These are phyloP conservation scores for Aureobasidium zeae DNA, from an alignment of 2,329 filamentous ascomycete species.

Conservation along the genomic window DNA sequence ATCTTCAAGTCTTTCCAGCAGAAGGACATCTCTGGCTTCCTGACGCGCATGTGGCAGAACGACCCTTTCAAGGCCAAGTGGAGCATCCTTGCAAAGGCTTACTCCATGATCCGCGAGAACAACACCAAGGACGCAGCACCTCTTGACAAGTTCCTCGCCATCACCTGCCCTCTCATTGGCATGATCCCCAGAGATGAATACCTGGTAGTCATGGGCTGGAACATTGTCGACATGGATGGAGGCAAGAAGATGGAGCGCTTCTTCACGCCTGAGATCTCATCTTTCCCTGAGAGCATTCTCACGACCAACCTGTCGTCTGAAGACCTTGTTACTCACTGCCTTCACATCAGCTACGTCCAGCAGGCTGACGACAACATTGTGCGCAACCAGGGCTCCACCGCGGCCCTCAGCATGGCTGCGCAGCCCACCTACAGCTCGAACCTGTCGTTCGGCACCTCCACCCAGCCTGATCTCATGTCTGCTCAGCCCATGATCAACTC, in stretches of 20 bases:
- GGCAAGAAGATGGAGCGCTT: constrained; percentile 23
- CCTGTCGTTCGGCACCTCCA: background rate
- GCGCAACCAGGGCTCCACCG: constrained; percentile 18
- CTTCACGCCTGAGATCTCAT: constrained; percentile 17
- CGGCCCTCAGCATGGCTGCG: constrained; percentile 21
- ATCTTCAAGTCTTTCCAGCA: constrained; percentile 27
- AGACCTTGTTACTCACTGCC: constrained; percentile 27
- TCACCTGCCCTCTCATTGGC: constrained; percentile 40
- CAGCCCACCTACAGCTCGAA: background rate
- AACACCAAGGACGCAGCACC: constrained; percentile 39
- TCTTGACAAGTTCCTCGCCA: constrained; percentile 39
- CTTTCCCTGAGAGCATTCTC: constrained; percentile 20
- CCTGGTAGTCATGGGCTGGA: constrained; percentile 40
- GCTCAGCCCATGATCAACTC: constrained; percentile 21
- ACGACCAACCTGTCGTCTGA: constrained; percentile 28
- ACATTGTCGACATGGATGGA: constrained; percentile 24
- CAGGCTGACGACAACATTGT: constrained; percentile 16
- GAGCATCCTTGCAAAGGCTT: constrained; percentile 46
- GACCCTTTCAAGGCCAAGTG: constrained; percentile 45
- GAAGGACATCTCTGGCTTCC: constrained; percentile 44
- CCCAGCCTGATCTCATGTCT: background rate
- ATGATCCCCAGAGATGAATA: constrained; percentile 40
- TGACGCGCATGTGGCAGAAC: constrained; percentile 42
- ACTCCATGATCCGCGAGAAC: constrained; percentile 45
- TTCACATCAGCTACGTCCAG: constrained; percentile 23